Base-by-base conservation (phyloP, 2,329 filamentous ascomycete species). In the Aspergillus phoenicis region DNA sequence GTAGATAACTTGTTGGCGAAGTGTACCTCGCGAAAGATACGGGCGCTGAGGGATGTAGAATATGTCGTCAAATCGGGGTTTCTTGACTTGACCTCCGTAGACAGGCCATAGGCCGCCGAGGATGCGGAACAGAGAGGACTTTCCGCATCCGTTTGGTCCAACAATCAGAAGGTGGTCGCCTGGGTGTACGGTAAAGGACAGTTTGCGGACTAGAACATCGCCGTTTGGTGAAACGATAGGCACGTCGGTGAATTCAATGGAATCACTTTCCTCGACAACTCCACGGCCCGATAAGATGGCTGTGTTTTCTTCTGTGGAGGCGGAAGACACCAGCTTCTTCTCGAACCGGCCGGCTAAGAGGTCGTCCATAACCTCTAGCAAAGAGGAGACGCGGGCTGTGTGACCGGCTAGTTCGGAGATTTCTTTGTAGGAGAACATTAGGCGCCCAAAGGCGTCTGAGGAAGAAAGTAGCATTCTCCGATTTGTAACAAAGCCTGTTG, bases 371-470 rank as follows among this genome's bases (percentile, higher is more conserved):
- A 98, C 94, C 61, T 96, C 90, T 13, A 99, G 83, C 4, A 99
- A 82, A 2, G 91, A 91, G 1, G 93, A 90, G 5, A 99, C 95
- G 56, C 95, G 89, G 8, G 93, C 94, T 0, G 95, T 99, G 80
- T 97, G 96, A 38, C 95, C 95, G 0, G 95, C 95, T 30, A 99
- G 83, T 77, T 99, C 94, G 74, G 94, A 97, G 64, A 99, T 89
- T 74, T 99, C 95, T 69, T 97, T 93, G 83, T 97, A 98, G 2
- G 91, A 96, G 79, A 97, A 97, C 93, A 97, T 97, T 65, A 98
- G 84, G 61, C 95, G 89, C 1, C 94, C 94, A 72, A 97, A 97
- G 24, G 94, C 94, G 74, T 99, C 95, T 0, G 94, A 98, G 1
- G 93, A 95, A 41, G 91, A 94, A 5, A 99, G 84, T 11, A 99